Evolutionary conservation across 106 monocot species (phyloP), one percentile per base, ranked within the genome.

Genomic region (Dendrobium nobile): DNA sequence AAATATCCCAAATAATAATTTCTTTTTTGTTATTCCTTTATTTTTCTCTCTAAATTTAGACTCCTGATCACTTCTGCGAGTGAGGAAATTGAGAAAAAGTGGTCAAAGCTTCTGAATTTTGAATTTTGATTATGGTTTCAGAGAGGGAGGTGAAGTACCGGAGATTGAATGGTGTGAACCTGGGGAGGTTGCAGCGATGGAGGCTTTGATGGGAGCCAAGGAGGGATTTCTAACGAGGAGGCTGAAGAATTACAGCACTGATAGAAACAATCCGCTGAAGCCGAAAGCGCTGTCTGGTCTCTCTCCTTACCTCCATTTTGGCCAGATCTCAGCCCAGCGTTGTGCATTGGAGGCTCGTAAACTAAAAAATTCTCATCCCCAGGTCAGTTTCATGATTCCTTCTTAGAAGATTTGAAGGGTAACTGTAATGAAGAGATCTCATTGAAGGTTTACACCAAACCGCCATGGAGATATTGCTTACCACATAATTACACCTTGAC

Each of bases 261-360:
- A 93, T 54, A 77, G 98, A 56, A 99, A 99, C 73, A 87, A 93
- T 80, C 98, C 98, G 2, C 45, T 77, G 64, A 95, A 91, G 85
- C 87, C 94, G 4, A 90, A 44, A 28, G 89, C 75, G 7, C 64
- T 93, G 65, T 99, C 98, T 1, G 80, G 91, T 27, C 84, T 99
- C 27, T 99, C 98, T 5, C 98, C 98, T 73, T 99, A 99, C 78
- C 84, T 99, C 33, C 98, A 99, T 77, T 99, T 93, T 80, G 98
- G 98, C 47, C 95, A 95, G 8, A 95, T 99, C 24, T 92, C 98
- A 0, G 87, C 92, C 6, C 98, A 99, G 75, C 83, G 95, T 28
- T 92, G 94, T 75, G 98, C 95, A 40, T 80, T 99, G 54, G 89
- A 90, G 82, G 98, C 98, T 7, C 80, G 76, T 27, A 54, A 77